Evolutionary conservation across 352 stramenopile genomes (phyloP), one percentile per base, ranked within the genome.

Genomic region (Hyphochytrium catenoides): DNA sequence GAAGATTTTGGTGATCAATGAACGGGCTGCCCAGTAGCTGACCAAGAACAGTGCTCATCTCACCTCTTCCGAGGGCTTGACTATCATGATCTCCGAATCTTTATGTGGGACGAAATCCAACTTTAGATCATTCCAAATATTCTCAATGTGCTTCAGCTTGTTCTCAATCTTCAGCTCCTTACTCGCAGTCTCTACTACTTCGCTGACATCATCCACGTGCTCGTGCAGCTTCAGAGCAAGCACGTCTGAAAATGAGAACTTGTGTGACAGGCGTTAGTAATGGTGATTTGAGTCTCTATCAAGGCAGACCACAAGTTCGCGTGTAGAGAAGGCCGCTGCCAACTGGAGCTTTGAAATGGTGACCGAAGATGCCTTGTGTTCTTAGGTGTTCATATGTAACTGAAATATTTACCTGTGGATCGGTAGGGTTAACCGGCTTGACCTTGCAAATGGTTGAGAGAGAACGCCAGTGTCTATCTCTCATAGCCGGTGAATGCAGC

Each of bases 21-120:
- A 88, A 58, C 82, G 96, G 95, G 21, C 65, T 62, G 51, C 95
- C 84, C 14, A 96, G 57, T 3, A 82, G 49, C 2, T 95, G 50
- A 46, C 95, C 85, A 50, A 96, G 81, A 17, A 74, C 87, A 37
- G 95, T 83, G 14, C 95, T 59, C 41, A 84, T 67, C 45, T 95
- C 82, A 19, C 67, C 19, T 95, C 85, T 54, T 95, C 87, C 0
- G 57, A 41, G 36, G 93, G 52, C n/a, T 70, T 60, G 9, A 92
- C 53, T 34, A 91, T 46, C 9, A 66, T 71, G 0, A 90, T 54
- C 26, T 64, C 50, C 4, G 75, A 77, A 26, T 77, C 64, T 31
- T 90, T 83, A 54, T 92, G 93, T 6, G 44, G 47, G 4, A 62
- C 48, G 66, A 89, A 91, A 2, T 56, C 59, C 31, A 83, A 75